Base-by-base conservation (phyloP, 23 red algal genomes). In the Chondrus crispus region DNA sequence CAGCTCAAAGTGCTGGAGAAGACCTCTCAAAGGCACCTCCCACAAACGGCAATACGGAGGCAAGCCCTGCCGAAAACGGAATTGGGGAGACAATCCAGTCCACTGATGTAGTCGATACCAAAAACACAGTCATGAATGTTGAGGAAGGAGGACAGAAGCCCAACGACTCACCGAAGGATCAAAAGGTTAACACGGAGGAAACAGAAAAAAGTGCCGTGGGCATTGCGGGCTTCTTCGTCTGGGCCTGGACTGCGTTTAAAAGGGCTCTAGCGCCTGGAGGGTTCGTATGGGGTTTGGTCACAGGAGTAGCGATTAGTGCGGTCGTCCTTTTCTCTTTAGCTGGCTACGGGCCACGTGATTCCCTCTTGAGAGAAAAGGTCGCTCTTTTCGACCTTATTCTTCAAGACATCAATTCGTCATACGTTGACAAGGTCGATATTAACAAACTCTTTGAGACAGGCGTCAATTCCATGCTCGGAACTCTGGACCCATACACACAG, bases 401-500 rank as follows among this genome's bases (percentile, higher is more conserved):
- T 5, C 85, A 87, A 43, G 97, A 98, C 62, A 88, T 98, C 2
- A 79, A 87, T 53, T 42, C 78, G 36, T 88, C 83, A 18, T 98
- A 98, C 51, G 97, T 98, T 28, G 97, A 98, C 30, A 64, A 88
- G 62, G 94, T 98, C 13, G 88, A 98, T 74, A 81, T 93, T 42
- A 95, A 98, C 38, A 85, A 93, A 40, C 78, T 98, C 55, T 98
- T 98, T 78, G 97, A 98, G 47, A 90, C 97, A 26, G 93, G 97
- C 33, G 92, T 98, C n/a, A 85, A 98, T 30, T 91, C 80, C n/a
- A 98, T 98, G 97, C 86, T 98, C 5, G 92, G 93, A 43, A 88
- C 90, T 10, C 88, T 98, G 7, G 97, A 98, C 84, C 97, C 97
- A 47, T 98, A 98, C 87, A 98, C 93, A 9, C 94, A 96, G 88